phyloP scores from a whole-genome alignment of 129 eudicot genomes.

The Tanacetum coccineum region DNA sequence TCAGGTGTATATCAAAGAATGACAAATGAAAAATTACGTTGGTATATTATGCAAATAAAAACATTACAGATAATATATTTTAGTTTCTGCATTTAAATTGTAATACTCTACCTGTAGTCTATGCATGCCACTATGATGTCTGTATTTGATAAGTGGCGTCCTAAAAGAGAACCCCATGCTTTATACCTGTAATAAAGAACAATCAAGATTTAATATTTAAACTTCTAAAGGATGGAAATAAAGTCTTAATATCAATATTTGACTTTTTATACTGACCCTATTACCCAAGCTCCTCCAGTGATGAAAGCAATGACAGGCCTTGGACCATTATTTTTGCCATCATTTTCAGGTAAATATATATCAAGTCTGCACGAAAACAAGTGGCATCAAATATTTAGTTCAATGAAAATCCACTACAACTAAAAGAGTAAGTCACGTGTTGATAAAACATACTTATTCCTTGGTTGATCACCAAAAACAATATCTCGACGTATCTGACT shows the following conservation, averaged over 20 bases:
- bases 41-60: not conserved
- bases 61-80: not conserved
- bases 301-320: slow-evolving; percentile 93
- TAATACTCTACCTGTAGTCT: slow-evolving; percentile 76
- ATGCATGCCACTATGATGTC: slow-evolving; percentile 90
- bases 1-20: too few relatives aligned
- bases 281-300: slow-evolving; percentile 99
- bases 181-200: slow-evolving; percentile 60
- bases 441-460: slow-evolving; percentile 63
- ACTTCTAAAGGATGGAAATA: not conserved
- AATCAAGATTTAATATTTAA: not conserved
- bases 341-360: slow-evolving; percentile 69
- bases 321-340: slow-evolving; percentile 37
- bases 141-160: slow-evolving; percentile 79
- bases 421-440: slow-evolving; percentile 12
- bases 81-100: not conserved
- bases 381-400: not conserved
- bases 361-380: slow-evolving; percentile 66
- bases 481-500: slow-evolving; percentile 61
- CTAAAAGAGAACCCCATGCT: slow-evolving; percentile 98
- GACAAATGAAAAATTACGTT: too few relatives aligned
- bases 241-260: not conserved
- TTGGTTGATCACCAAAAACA: slow-evolving; percentile 83
- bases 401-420: not conserved
- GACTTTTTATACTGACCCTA: slow-evolving; percentile 54